Evolutionary conservation across 768 basidiomycete genomes (phyloP).

Genomic region (Calocera viscosa): DNA sequence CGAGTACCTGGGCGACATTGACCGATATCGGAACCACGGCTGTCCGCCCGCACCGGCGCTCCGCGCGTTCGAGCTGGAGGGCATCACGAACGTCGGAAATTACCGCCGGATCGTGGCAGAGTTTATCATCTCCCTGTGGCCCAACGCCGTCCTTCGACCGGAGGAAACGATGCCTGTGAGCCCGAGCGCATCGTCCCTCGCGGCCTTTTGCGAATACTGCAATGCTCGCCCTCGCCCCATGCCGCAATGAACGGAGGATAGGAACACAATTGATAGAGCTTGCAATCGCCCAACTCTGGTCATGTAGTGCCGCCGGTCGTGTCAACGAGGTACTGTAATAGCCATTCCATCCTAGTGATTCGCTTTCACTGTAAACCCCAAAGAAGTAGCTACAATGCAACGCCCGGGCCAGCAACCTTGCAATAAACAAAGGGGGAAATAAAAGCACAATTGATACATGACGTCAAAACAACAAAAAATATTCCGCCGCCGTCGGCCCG

Average conservation of each 20-base stretch:
- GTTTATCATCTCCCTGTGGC: not conserved
- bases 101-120: not conserved
- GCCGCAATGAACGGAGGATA: not conserved
- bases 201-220: not conserved
- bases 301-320: too few species aligned
- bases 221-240: not conserved
- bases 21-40: not conserved
- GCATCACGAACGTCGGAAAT: not conserved
- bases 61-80: not conserved
- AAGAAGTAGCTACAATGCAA: too few species aligned
- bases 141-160: not conserved
- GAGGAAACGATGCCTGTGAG: not conserved
- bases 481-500: too few species aligned
- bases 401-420: too few species aligned
- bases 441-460: too few species aligned
- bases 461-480: too few species aligned
- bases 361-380: too few species aligned
- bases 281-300: too few species aligned
- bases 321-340: too few species aligned
- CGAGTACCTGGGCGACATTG: not conserved
- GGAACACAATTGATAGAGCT: too few species aligned
- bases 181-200: not conserved
- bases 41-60: not conserved
- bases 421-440: too few species aligned
- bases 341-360: too few species aligned